Evolutionary conservation across 352 stramenopile genomes (phyloP).

Genomic region (Pythium angustatum): DNA sequence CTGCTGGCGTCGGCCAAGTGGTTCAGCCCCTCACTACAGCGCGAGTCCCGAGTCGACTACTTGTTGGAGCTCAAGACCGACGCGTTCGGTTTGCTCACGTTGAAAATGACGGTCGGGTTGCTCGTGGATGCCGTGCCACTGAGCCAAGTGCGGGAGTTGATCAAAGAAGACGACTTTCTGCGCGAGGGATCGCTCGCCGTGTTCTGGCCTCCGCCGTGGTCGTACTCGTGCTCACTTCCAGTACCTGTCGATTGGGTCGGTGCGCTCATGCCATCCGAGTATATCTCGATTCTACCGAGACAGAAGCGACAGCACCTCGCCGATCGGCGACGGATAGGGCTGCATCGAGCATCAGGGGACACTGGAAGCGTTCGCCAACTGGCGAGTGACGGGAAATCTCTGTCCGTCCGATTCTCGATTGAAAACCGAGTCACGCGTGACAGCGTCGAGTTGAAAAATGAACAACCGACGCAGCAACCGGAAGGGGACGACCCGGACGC

Average conservation of each 20-base stretch:
- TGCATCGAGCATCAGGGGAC: background rate
- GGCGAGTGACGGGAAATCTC: constrained; percentile 14
- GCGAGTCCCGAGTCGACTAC: constrained; percentile 59
- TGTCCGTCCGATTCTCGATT: constrained; percentile 23
- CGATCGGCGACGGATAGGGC: background rate
- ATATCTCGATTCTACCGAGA: constrained; percentile 61
- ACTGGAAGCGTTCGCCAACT: constrained; percentile 8
- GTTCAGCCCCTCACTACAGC: constrained; percentile 52
- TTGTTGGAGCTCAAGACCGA: constrained; percentile 67
- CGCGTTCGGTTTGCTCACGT: constrained; percentile 54
- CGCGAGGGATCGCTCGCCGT: constrained; percentile 46
- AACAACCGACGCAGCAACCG: too few species aligned
- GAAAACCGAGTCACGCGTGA: too few species aligned
- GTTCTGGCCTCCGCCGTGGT: constrained; percentile 61
- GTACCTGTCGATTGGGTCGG: constrained; percentile 69
- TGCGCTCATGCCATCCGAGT: constrained; percentile 68
- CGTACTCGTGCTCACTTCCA: constrained; percentile 45
- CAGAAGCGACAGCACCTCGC: constrained; percentile 18
- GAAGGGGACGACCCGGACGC: too few species aligned
- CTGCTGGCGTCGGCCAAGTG: constrained; percentile 59
- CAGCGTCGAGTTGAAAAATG: too few species aligned
- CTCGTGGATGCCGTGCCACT: constrained; percentile 63
- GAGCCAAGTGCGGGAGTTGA: constrained; percentile 50
- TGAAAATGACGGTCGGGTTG: constrained; percentile 76
- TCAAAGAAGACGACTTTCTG: constrained; percentile 52